Conservation (phyloP, 306 rosid species). For the Rubus parviflorus region DNA sequence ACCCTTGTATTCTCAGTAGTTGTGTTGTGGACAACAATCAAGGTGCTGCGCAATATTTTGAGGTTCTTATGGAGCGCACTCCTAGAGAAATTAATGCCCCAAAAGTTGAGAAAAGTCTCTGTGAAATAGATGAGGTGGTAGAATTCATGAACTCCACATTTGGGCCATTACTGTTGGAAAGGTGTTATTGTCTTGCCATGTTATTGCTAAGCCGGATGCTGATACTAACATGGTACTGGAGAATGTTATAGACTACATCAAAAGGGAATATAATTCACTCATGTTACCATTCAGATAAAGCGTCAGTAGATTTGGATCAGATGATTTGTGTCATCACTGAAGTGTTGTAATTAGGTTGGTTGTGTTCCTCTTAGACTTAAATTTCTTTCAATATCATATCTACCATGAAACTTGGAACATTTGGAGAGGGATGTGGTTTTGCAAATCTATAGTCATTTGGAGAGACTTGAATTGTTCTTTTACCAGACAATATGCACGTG, state of each 20-base stretch:
- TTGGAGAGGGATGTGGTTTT: no score
- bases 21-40: constrained; percentile 46
- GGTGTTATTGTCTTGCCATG: constrained; percentile 50
- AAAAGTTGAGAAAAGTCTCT: constrained; percentile 52
- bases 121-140: constrained; percentile 57
- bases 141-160: constrained; percentile 45
- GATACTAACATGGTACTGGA: constrained; percentile 46
- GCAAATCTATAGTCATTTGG: no score
- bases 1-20: constrained; percentile 43
- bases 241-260: constrained; percentile 43
- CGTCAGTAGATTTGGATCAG: constrained; percentile 36
- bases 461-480: no score
- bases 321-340: not conserved
- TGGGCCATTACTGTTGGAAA: constrained; percentile 55
- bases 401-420: not conserved
- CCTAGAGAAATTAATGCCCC: constrained; percentile 59
- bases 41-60: constrained; percentile 58
- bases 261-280: constrained; percentile 47
- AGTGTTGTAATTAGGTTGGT: constrained; percentile 9
- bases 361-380: not conserved
- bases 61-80: constrained; percentile 60
- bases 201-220: constrained; percentile 46
- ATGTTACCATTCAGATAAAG: constrained; percentile 56
- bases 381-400: constrained; percentile 7
- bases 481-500: no score